These are phyloP conservation scores for Globisporangium mamillatum DNA, from an alignment of 352 stramenopile genomes.

Conservation along the genomic window DNA sequence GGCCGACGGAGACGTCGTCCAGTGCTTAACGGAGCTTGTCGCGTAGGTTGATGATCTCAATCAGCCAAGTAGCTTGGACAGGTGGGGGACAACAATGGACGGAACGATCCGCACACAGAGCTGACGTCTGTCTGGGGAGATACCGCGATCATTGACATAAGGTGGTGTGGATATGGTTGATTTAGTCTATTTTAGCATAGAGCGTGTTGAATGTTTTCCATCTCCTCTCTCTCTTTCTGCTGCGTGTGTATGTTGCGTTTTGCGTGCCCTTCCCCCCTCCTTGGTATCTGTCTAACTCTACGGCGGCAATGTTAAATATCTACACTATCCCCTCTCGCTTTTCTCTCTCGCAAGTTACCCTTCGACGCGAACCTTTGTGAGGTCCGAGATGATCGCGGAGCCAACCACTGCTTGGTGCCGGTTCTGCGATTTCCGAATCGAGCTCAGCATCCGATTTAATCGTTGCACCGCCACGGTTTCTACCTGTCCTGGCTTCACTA, in stretches of 20 bases:
- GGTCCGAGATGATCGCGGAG: conserved; percentile 18
- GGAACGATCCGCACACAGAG: background rate
- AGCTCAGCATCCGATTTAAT: conserved; percentile 65
- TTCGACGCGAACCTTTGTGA: conserved; percentile 22
- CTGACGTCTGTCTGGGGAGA: background rate
- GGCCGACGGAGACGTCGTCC: conserved; percentile 65
- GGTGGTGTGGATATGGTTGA: background rate
- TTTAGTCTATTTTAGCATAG: conserved; percentile 12
- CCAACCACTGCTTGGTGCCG: conserved; percentile 28
- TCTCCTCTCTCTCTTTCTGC: background rate
- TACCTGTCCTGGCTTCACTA: conserved; percentile 52
- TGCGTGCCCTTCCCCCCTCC: background rate
- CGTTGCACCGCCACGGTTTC: conserved; percentile 47
- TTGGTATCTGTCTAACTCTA: background rate
- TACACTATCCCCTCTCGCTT: background rate
- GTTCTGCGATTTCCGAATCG: conserved; percentile 59
- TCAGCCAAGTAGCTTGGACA: background rate
- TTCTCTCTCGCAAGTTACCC: conserved; percentile 8
- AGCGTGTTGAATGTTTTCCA: conserved; percentile 3
- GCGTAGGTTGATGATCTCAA: conserved; percentile 18
- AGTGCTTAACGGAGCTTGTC: conserved; percentile 63
- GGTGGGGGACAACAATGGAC: background rate
- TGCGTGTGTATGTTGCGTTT: background rate
- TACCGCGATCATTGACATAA: background rate
- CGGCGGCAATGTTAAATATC: conserved; percentile 12